Conservation (phyloP, 441 rosid genomes). For the Manihot esculenta region DNA sequence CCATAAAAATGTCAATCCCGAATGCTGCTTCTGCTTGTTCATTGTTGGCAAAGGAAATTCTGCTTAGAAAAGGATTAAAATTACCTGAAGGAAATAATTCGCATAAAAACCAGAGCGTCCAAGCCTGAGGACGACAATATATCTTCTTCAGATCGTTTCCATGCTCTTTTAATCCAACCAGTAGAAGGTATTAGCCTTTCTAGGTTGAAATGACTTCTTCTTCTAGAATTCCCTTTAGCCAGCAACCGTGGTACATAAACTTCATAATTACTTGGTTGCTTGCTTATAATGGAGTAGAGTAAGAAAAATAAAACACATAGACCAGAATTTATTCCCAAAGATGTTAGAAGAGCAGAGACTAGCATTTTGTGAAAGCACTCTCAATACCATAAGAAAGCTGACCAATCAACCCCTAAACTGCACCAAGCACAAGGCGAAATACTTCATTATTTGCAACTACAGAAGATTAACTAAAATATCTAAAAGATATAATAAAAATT, state of each 20-base stretch:
- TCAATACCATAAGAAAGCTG: conserved; percentile 21
- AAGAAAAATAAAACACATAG: conserved; percentile 71
- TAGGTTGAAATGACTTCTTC: conserved; percentile 57
- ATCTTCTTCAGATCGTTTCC: conserved; percentile 69
- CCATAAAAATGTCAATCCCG: neutral
- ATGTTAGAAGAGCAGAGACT: conserved; percentile 91
- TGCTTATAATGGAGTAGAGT: conserved; percentile 76
- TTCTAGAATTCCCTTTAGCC: conserved; percentile 57
- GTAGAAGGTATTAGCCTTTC: conserved; percentile 79
- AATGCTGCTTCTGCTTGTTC: neutral
- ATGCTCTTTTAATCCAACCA: conserved; percentile 78
- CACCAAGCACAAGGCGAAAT: conserved; percentile 18
- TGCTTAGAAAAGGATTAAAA: conserved; percentile 8
- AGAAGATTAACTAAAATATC: neutral
- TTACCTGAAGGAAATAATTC: conserved; percentile 78
- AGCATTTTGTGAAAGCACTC: conserved; percentile 48
- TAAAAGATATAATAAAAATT: neutral
- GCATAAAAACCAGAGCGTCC: conserved; percentile 83
- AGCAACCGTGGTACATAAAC: conserved; percentile 77
- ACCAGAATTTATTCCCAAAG: conserved; percentile 78
- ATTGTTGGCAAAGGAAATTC: conserved; percentile 1
- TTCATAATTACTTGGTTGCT: conserved; percentile 65
- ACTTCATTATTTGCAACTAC: neutral
- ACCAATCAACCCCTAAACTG: conserved; percentile 16
- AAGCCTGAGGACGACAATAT: conserved; percentile 63